Base-by-base conservation (phyloP, 495 filamentous ascomycete genomes). In the Penicillium tannophilum region DNA sequence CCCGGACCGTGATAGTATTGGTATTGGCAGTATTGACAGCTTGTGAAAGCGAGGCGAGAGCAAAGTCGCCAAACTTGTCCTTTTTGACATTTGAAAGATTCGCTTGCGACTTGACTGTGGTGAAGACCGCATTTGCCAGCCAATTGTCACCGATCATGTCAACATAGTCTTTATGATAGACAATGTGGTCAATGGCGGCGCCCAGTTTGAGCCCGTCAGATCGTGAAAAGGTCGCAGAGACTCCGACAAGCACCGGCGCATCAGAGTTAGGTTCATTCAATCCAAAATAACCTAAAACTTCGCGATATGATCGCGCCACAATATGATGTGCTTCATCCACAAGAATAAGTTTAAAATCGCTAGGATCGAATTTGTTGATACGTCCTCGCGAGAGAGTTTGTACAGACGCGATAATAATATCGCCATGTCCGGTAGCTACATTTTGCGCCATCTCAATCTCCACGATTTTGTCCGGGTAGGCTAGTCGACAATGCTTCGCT, bases 261-360 rank as follows among this genome's bases (percentile, higher is more conserved):
- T 79, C 63, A 0, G 75, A 30, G 5, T 68, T 61, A 67, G 73
- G 81, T 44, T 82, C 68, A 36, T 80, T 69, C 42, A 97, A 79
- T 0, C 87, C 84, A 69, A 98, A 92, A 72, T 99, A 82, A 2
- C 79, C 74, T 55, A 99, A 72, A 2, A 83, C 81, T 30, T 76
- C 80, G 58, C 93, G 76, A 67, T 97, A 99, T 35, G 83, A 82
- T 8, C 82, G 77, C 6, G 93, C 89, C 33, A 96, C 93, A 50
- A 98, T 97, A 73, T 98, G 94, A 74, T 99, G 94, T n/a, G 92
- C 93, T 69, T 99, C 94, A 64, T 99, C 94, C 7, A 99, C 93
- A 14, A 99, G 80, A 3, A 99, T 74, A 0, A 99, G 84, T 70
- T 99, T 99, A 79, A 93, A 97, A 20, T 73, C 72, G 2, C 58